Conservation (phyloP, 2,329 filamentous ascomycete genomes). For the Penicillium thymicola region DNA sequence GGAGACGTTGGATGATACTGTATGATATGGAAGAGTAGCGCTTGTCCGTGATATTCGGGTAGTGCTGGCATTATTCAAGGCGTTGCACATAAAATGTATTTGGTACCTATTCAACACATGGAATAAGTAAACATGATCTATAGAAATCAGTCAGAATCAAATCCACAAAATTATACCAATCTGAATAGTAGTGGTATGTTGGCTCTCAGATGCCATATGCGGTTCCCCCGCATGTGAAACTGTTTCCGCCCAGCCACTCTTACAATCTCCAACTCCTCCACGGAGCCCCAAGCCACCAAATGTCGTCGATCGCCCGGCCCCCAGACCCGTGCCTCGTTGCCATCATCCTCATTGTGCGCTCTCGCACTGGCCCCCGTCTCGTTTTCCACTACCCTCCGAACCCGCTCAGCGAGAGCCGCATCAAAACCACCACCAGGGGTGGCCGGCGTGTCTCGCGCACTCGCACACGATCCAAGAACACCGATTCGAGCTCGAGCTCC, state of each 20-base stretch:
- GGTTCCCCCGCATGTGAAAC: conserved; percentile 15
- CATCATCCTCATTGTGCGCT: conserved; percentile 71
- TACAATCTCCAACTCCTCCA: conserved; percentile 16
- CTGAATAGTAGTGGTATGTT: neutral
- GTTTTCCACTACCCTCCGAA: conserved; percentile 82
- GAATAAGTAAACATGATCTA: neutral
- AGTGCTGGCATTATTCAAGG: conserved; percentile 16
- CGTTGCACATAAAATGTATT: conserved; percentile 21
- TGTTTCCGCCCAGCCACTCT: conserved; percentile 18
- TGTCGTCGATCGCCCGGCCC: conserved; percentile 48
- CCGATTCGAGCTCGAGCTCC: conserved; percentile 40
- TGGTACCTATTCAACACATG: neutral
- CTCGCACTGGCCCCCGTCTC: conserved; percentile 73
- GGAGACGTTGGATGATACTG: conserved; percentile 19
- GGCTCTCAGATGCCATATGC: conserved; percentile 9
- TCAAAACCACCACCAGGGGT: conserved; percentile 34
- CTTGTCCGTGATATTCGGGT: conserved; percentile 1
- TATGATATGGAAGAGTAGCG: conserved; percentile 8
- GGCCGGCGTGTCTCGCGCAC: conserved; percentile 34
- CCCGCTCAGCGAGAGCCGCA: conserved; percentile 41
- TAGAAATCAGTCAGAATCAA: neutral
- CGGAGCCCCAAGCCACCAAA: conserved; percentile 21
- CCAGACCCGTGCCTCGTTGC: conserved; percentile 61
- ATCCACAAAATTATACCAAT: neutral
- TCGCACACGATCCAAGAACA: conserved; percentile 32